Evolutionary conservation across 2,329 filamentous ascomycete genomes (phyloP).

Genomic region (Claviceps monticola): DNA sequence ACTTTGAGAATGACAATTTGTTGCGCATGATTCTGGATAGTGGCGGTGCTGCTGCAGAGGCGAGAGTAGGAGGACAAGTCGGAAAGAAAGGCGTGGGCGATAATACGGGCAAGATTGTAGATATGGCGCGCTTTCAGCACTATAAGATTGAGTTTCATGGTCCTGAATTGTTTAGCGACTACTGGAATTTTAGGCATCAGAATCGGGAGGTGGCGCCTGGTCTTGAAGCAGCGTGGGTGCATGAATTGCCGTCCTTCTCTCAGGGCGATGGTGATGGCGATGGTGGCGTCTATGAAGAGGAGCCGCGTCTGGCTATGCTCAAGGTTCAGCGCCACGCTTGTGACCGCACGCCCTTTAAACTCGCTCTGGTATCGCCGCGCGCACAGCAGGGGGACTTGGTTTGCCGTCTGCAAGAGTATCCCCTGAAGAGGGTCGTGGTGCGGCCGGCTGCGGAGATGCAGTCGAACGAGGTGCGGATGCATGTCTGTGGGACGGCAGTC

Average conservation of each 20-base stretch:
- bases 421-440: conserved; percentile 7
- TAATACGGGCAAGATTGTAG: not conserved
- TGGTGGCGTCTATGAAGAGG: not conserved
- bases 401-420: conserved; percentile 4
- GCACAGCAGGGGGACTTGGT: conserved; percentile 7
- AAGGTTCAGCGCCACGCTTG: not conserved
- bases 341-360: conserved; percentile 3
- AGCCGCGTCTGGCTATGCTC: conserved; percentile 7
- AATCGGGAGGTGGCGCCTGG: not conserved
- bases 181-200: conserved; percentile 5
- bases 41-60: not conserved
- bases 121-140: not conserved
- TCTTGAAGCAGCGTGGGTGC: conserved; percentile 4
- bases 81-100: too few relatives aligned
- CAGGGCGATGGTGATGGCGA: too few relatives aligned
- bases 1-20: conserved; percentile 5
- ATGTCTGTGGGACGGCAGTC: conserved; percentile 6
- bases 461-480: conserved; percentile 5
- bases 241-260: not conserved
- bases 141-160: conserved; percentile 4
- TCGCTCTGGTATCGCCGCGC: conserved; percentile 5
- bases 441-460: conserved; percentile 3
- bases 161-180: conserved; percentile 2
- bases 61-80: too few relatives aligned
- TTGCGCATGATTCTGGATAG: conserved; percentile 5